Conservation (phyloP, 140 eudicot genomes). For the Bidens hawaiensis region DNA sequence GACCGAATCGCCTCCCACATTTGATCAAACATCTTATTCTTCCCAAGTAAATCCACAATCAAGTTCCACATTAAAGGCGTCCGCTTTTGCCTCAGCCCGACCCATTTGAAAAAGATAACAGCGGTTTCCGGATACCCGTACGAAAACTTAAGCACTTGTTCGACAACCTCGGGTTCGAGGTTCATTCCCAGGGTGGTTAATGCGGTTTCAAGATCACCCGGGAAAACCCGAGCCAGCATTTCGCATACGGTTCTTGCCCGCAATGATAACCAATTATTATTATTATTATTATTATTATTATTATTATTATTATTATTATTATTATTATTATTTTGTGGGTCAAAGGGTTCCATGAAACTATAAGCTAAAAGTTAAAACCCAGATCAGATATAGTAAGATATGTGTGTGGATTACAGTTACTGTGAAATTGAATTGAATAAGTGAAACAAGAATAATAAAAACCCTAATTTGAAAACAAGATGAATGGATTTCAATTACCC, state of each 20-base stretch:
- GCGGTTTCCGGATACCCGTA: constrained; percentile 52
- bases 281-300: too few species aligned
- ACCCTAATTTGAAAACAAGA: background rate
- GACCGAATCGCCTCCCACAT: constrained; percentile 93
- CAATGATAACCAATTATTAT: constrained; percentile 30
- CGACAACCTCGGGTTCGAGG: constrained; percentile 48
- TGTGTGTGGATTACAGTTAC: background rate
- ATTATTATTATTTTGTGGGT: constrained; percentile 31
- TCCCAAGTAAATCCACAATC: constrained; percentile 82
- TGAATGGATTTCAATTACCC: background rate
- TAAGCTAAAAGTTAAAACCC: too few species aligned
- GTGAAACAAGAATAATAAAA: background rate
- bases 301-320: too few species aligned
- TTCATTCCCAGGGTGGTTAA: constrained; percentile 34
- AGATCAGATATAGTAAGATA: too few species aligned
- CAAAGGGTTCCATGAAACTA: constrained; percentile 17
- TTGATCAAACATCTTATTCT: constrained; percentile 65
- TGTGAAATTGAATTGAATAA: constrained; percentile 3
- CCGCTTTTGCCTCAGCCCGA: constrained; percentile 44
- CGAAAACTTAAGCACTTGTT: constrained; percentile 55
- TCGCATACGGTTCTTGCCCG: constrained; percentile 58
- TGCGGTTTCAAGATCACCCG: constrained; percentile 43
- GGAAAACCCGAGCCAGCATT: constrained; percentile 40
- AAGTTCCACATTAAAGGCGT: constrained; percentile 55
- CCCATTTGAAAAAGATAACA: constrained; percentile 66